A percentile compares a stretch with the other conserved stretches of the same genome.
Conservation (phyloP, 2,329 filamentous ascomycete species). For the Talaromyces piceae region DNA sequence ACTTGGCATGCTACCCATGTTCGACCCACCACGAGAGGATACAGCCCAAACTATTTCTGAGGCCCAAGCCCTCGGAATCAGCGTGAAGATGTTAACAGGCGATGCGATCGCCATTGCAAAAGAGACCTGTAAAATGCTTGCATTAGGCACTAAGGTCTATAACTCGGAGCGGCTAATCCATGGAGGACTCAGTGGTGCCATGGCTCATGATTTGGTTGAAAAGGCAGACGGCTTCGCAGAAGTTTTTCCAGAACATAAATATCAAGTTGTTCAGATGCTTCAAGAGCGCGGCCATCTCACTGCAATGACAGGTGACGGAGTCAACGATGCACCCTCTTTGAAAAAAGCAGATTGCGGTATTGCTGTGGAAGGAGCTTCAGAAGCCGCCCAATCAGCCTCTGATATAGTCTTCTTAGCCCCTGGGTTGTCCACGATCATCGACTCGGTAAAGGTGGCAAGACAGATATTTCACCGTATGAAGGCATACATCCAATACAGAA, state of each 20-base stretch:
- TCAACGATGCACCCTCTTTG: slow-evolving; percentile 66
- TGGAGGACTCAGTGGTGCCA: slow-evolving; percentile 63
- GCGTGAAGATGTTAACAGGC: slow-evolving; percentile 75
- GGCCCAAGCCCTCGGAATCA: slow-evolving; percentile 66
- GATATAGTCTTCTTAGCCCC: slow-evolving; percentile 70
- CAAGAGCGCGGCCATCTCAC: slow-evolving; percentile 65
- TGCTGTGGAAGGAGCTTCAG: slow-evolving; percentile 63
- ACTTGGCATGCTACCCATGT: slow-evolving; percentile 71
- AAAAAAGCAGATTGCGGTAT: slow-evolving; percentile 71
- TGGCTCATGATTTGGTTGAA: slow-evolving; percentile 68
- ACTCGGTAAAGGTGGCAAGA: slow-evolving; percentile 65
- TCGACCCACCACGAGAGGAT: slow-evolving; percentile 71
- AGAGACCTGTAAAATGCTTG: slow-evolving; percentile 75
- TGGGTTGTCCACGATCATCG: slow-evolving; percentile 62
- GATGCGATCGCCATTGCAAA: slow-evolving; percentile 73
- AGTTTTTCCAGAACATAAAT: slow-evolving; percentile 69
- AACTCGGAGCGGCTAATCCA: slow-evolving; percentile 72
- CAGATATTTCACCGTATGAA: slow-evolving; percentile 76
- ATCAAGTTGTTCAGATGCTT: slow-evolving; percentile 67
- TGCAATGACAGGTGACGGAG: slow-evolving; percentile 69
- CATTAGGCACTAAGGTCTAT: slow-evolving; percentile 71
- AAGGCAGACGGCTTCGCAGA: slow-evolving; percentile 67
- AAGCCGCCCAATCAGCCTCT: slow-evolving; percentile 64
- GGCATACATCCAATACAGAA: slow-evolving; percentile 70
- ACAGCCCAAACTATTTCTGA: slow-evolving; percentile 71